Evolutionary conservation across 1,284 basidiomycete species (phyloP).

Genomic region (Anthracocystis panici-leucophaei): DNA sequence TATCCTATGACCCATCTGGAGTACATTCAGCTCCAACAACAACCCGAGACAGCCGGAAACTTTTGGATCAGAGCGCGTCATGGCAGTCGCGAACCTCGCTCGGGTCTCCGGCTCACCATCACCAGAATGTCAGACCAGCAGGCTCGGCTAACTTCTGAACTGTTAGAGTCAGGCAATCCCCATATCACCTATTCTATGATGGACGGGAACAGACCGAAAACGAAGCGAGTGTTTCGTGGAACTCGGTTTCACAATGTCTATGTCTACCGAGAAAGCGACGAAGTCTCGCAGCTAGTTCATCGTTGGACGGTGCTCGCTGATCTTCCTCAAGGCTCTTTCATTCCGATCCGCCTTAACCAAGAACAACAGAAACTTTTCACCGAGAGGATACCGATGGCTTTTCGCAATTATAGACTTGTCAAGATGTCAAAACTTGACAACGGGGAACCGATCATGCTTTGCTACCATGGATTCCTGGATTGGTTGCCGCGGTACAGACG

Average conservation of each 20-base stretch:
- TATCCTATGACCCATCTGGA: not conserved
- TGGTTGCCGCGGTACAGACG: not conserved
- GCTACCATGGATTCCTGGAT: not conserved
- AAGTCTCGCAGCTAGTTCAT: not conserved
- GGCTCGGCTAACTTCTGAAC: not conserved
- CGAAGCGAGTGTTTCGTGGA: not conserved
- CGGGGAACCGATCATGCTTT: constrained; percentile 15
- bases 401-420: not conserved
- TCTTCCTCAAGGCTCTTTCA: not conserved
- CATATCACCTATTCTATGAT: not conserved
- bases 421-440: not conserved
- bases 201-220: too few species aligned
- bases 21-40: not conserved
- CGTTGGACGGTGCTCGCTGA: not conserved
- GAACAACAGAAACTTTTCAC: not conserved
- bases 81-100: too few species aligned
- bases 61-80: constrained; percentile 2
- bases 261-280: not conserved
- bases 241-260: not conserved
- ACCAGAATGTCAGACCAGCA: not conserved
- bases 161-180: not conserved
- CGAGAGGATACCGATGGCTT: not conserved
- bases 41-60: not conserved
- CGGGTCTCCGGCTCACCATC: not conserved
- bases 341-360: not conserved